Conservation (phyloP, 805 yeast species). For the Yamadazyma takamatsuzukensis region DNA sequence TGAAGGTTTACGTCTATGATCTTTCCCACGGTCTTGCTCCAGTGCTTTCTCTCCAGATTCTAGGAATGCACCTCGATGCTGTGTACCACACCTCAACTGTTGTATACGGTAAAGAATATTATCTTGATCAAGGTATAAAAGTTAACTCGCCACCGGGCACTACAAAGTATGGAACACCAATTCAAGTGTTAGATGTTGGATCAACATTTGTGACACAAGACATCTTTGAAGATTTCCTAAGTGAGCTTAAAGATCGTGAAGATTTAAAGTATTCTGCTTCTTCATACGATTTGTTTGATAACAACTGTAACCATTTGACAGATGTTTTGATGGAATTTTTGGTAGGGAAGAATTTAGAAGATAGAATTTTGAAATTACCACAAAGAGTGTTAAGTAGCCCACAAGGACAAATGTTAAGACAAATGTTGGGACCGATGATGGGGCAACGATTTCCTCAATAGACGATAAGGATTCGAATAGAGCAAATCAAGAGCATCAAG, state of each 20-base stretch:
- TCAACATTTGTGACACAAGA: conserved; percentile 50
- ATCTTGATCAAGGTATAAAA: conserved; percentile 57
- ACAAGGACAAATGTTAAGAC: conserved; percentile 31
- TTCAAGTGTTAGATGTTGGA: conserved; percentile 52
- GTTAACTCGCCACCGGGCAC: conserved; percentile 38
- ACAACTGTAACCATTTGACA: conserved; percentile 68
- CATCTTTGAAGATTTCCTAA: conserved; percentile 49
- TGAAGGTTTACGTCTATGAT: conserved; percentile 59
- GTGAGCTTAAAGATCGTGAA: conserved; percentile 40
- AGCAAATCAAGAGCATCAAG: too few relatives aligned
- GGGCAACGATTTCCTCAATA: background rate
- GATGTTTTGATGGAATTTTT: conserved; percentile 55
- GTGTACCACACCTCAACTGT: conserved; percentile 65
- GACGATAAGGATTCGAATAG: too few relatives aligned
- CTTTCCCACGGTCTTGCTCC: conserved; percentile 61
- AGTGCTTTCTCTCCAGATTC: conserved; percentile 42
- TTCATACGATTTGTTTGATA: conserved; percentile 54
- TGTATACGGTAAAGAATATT: conserved; percentile 51
- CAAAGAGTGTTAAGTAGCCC: conserved; percentile 42
- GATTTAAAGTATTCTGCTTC: conserved; percentile 42
- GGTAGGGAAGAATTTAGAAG: conserved; percentile 54
- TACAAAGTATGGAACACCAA: conserved; percentile 59
- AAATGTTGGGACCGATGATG: too few relatives aligned
- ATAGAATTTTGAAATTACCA: conserved; percentile 50
- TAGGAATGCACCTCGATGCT: conserved; percentile 58